These are phyloP conservation scores for Microcera coccophila DNA, from an alignment of 2,329 filamentous ascomycete species.

Conservation along the genomic window DNA sequence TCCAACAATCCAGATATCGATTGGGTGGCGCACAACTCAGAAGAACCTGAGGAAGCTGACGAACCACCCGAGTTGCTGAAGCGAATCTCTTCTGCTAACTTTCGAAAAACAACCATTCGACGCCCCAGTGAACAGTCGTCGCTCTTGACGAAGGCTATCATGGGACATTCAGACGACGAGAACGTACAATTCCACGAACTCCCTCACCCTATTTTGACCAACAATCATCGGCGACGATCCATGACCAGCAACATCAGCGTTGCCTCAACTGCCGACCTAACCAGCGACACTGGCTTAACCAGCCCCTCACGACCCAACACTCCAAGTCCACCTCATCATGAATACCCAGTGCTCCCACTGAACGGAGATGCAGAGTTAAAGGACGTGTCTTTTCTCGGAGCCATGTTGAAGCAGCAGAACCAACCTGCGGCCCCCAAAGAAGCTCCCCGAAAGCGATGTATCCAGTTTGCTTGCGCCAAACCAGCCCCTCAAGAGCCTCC, in stretches of 20 bases:
- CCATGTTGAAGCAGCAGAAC: conserved; percentile 18
- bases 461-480: conserved; percentile 83
- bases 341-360: conserved; percentile 47
- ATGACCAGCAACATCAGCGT: conserved; percentile 77
- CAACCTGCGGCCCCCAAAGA: conserved; percentile 40
- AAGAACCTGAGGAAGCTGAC: conserved; percentile 74
- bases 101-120: conserved; percentile 48
- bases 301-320: conserved; percentile 85
- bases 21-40: conserved; percentile 40
- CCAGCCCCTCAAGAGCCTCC: conserved; percentile 45
- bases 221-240: conserved; percentile 52
- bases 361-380: conserved; percentile 31
- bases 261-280: conserved; percentile 82
- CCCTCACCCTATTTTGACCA: conserved; percentile 27
- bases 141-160: conserved; percentile 80
- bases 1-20: conserved; percentile 26
- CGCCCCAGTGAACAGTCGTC: conserved; percentile 63
- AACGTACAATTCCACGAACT: conserved; percentile 33
- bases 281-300: conserved; percentile 88
- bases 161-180: conserved; percentile 58
- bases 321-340: conserved; percentile 78
- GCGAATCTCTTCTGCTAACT: conserved; percentile 30
- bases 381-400: conserved; percentile 21
- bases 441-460: conserved; percentile 71
- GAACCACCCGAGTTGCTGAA: conserved; percentile 71